Percentiles rank a stretch among this genome's conserved stretches.
phyloP scores from a whole-genome alignment of 805 yeast species.

The Cyberlindnera maclurae region DNA sequence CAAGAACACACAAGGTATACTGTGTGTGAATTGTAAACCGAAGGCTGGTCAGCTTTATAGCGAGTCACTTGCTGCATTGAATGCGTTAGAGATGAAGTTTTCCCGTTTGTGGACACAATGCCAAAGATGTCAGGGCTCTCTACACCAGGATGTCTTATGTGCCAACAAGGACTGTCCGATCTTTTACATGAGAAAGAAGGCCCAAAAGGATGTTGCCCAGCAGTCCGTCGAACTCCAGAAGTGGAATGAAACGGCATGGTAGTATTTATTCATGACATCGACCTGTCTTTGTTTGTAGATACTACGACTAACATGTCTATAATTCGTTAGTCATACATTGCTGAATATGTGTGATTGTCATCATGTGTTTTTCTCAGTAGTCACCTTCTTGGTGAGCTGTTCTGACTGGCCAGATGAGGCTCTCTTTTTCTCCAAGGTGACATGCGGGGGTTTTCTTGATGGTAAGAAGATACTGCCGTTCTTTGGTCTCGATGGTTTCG shows the following conservation, averaged over 20 bases:
- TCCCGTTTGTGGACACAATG: constrained; percentile 96
- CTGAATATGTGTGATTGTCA: not conserved
- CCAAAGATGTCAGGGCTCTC: constrained; percentile 92
- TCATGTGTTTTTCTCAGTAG: not conserved
- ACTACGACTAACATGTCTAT: not conserved
- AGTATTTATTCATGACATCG: not conserved
- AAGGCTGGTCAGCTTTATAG: constrained; percentile 75
- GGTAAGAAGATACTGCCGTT: constrained; percentile 9
- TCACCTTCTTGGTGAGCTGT: constrained; percentile 4
- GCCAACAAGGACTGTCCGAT: constrained; percentile 96
- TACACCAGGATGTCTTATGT: constrained; percentile 93
- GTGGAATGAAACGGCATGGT: constrained; percentile 30
- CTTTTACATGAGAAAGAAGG: constrained; percentile 82
- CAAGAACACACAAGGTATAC: constrained; percentile 54
- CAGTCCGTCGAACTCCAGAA: constrained; percentile 32
- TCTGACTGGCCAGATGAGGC: not conserved
- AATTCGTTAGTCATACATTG: constrained; percentile 1
- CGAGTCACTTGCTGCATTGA: constrained; percentile 73
- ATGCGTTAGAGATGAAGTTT: constrained; percentile 73
- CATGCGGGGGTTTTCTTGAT: constrained; percentile 8
- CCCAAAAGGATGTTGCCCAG: constrained; percentile 34
- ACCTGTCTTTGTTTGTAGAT: too few species aligned
- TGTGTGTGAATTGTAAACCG: constrained; percentile 72
- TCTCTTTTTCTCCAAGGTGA: constrained; percentile 8
- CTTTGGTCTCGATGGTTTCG: constrained; percentile 1